Base-by-base conservation (phyloP, 2,329 filamentous ascomycete species). In the Claviceps arundinis region DNA sequence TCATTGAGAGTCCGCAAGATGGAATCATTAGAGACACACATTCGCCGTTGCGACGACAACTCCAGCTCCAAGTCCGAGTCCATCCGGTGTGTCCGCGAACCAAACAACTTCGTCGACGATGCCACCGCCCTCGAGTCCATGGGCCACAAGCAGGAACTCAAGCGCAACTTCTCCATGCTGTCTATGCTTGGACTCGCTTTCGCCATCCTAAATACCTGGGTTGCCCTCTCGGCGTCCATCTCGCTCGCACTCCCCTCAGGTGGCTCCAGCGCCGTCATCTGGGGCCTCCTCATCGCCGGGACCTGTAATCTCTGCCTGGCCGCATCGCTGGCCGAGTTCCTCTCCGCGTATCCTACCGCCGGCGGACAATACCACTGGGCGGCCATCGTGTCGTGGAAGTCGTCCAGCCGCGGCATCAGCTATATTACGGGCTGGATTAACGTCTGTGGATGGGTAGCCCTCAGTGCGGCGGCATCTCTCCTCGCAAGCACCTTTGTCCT, bases 391-490 rank as follows among this genome's bases (percentile, higher is more conserved):
- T 74, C 77, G 34, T 82, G 80, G 72, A 72, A 74, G 54, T 68
- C 66, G 52, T 84, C 75, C 72, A 76, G 78, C 19, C 78, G 80
- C 0, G 69, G 80, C 26, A 73, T 87, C 9, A 83, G 81, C 47
- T 88, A 83, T 71, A 76, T 81, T 46, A 87, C 83, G 0, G 84
- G 84, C 30, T 88, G 84, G 83, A 85, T 82, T 63, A 84, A 82
- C 59, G 77, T 81, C 41, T 80, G 80, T 17, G 84, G 82, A n/a
- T 87, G 84, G 81, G 81, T 86, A 37, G 78, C 80, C 9, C 66
- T 88, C 50, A 81, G 80, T 4, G 84, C 84, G 7, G 85, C 82
- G 0, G 84, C 78, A 14, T 82, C 82, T 1, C 70, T 87, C 22
- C 72, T 88, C 5, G 82, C 80, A 13, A 84, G 80, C 58, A 76